A percentile compares a stretch with the other conserved stretches of the same genome.
Evolutionary conservation across 805 yeast species (phyloP).

Genomic region (Zygosaccharomyces siamensis): DNA sequence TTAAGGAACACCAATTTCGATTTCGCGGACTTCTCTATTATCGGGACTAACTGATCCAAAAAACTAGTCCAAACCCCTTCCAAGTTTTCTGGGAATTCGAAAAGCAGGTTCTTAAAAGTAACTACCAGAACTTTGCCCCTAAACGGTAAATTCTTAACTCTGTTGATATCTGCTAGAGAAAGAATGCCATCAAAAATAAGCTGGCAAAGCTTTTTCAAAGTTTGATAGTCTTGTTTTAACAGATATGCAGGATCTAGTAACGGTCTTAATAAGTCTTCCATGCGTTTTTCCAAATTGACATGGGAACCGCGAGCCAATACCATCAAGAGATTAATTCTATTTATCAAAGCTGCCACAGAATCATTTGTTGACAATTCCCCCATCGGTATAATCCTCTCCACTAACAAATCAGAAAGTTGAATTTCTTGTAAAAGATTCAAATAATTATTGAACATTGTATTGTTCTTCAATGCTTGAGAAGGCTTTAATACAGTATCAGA

Average conservation of each 20-base stretch:
- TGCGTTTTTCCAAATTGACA: conserved; percentile 21
- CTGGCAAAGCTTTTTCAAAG: conserved; percentile 1
- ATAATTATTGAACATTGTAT: conserved; percentile 25
- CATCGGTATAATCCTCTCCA: conserved; percentile 30
- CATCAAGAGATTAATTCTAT: conserved; percentile 28
- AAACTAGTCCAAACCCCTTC: conserved; percentile 14
- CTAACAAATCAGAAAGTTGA: conserved; percentile 12
- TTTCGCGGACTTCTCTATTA: conserved; percentile 4
- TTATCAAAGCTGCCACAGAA: conserved; percentile 21
- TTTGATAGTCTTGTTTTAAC: background rate
- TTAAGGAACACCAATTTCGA: conserved; percentile 12
- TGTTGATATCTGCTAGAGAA: conserved; percentile 12
- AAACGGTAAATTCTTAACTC: conserved; percentile 13
- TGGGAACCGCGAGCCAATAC: conserved; percentile 20
- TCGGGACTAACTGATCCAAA: conserved; percentile 8
- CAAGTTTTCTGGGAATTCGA: background rate
- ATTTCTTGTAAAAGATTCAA: conserved; percentile 16
- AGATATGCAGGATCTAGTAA: conserved; percentile 9
- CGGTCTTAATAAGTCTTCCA: conserved; percentile 23
- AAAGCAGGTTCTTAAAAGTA: conserved; percentile 8
- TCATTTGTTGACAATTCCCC: conserved; percentile 22
- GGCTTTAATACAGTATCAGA: conserved; percentile 12
- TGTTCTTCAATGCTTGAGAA: background rate
- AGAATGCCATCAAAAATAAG: conserved; percentile 13
- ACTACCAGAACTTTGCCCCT: conserved; percentile 13